Conservation (phyloP, 768 basidiomycete species). For the Podaxis sp. region DNA sequence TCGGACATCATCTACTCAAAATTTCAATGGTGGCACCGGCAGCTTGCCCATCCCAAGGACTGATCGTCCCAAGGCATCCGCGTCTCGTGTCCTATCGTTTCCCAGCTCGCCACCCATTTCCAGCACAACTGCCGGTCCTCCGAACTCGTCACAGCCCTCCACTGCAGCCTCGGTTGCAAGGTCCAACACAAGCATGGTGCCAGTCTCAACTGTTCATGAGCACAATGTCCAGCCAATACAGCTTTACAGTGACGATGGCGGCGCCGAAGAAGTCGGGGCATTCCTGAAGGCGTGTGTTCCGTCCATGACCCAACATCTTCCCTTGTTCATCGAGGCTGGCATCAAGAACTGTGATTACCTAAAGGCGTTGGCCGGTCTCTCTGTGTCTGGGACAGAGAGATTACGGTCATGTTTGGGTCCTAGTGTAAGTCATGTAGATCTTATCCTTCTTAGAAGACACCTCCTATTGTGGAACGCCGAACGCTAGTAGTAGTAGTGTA, state of each 20-base stretch:
- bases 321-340: neutral
- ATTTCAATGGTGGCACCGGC: neutral
- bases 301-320: neutral
- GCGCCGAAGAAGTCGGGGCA: neutral
- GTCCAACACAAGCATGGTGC: too few relatives aligned
- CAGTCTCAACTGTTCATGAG: too few relatives aligned
- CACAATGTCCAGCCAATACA: too few relatives aligned
- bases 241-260: too few relatives aligned
- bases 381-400: neutral
- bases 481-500: neutral
- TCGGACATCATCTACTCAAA: neutral
- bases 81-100: too few relatives aligned
- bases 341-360: neutral
- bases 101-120: neutral
- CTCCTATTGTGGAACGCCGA: neutral
- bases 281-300: neutral
- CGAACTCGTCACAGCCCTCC: too few relatives aligned
- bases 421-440: neutral
- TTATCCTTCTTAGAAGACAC: neutral
- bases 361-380: neutral
- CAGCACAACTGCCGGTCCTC: neutral
- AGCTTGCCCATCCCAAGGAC: too few relatives aligned
- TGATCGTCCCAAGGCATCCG: too few relatives aligned
- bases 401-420: neutral
- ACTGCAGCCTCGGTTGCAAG: too few relatives aligned